Base-by-base conservation (phyloP, 108 stramenopile species). In the Bacterosira constricta region DNA sequence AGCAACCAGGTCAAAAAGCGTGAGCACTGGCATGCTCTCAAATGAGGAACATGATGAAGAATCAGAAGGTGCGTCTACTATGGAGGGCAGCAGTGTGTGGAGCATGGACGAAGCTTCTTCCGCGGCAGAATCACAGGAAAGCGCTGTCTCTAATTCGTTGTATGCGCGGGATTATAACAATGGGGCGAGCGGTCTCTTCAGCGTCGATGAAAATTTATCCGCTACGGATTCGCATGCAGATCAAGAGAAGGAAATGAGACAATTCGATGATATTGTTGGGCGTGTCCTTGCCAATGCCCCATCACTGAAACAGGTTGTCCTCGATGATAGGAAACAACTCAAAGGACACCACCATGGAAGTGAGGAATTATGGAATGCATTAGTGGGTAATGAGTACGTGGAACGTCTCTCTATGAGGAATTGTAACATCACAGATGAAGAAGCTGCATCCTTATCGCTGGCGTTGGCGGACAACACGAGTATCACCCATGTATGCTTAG, bases 391-490 rank as follows among this genome's bases (percentile, higher is more conserved):
- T 31, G 17, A 42, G 8, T 4, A 53, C 25, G 75, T 75, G 20
- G 34, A 41, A 25, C 8, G 45, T 9, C 66, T 75, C 26, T 75
- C 75, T 34, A 55, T 75, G 4, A 49, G 60, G 27, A 53, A 67
- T 45, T 66, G 65, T 42, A 66, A 67, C 38, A 38, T 75, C 17
- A 39, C n/a, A 23, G 75, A 75, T 62, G 59, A 58, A 5, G 54
- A 56, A 10, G 51, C 66, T 23, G 53, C 58, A 34, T 30, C 66
- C 6, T 39, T 75, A 30, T 60, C 75, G 29, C 6, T 67, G 3
- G 66, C 75, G 29, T 50, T 75, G 52, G 17, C 39, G 23, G 66
- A 75, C 13, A 75, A 75, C 29, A 34, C 38, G 12, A 61, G 59
- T n/a, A 75, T 75, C 39, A 56, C 66, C 0, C 50, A 50, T 13